Base-by-base conservation (phyloP, 805 yeast species). In the Teunomyces lycoperdinae region DNA sequence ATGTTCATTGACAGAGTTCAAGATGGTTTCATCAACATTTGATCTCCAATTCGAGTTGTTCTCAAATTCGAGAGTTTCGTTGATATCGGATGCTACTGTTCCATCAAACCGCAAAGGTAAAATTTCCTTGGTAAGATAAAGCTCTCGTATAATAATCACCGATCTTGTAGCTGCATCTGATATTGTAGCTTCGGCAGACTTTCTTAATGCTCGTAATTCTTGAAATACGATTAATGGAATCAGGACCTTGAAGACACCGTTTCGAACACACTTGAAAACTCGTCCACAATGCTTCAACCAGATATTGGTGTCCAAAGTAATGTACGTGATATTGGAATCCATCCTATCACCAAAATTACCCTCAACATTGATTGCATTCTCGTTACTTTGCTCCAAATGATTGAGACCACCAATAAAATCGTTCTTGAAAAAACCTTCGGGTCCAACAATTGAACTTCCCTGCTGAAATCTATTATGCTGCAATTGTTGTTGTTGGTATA, bases 271-370 rank as follows among this genome's bases (percentile, higher is more conserved):
- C 61, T 87, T 87, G 67, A 76, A 87, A 16, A 87, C 72, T 51
- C 85, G 76, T 1, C 92, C 95, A 62, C 90, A 85, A 58, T 85
- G 91, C 57, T 86, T 84, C 53, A 87, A 68, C 91, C 92, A 87
- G 48, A 85, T 80, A 53, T 87, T 86, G 1, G 94, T 86, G 64
- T 87, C 95, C 48, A 87, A 69, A 0, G 88, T 79, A 46, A 85
- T 74, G 56, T 74, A 75, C 0, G 88, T 82, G 17, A 79, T 58
- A 13, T 75, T 61, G 9, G 79, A 75, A 60, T 83, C 87, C 75
- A 83, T 80, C 36, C 74, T 65, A 42, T 76, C 78, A 4, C 85
- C 83, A 32, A 82, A 63, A 58, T 81, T 73, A 7, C 86, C 86
- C 41, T 64, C 72, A 7, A 68, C 46, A 2, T 44, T 24, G 11